phyloP scores from a whole-genome alignment of 495 filamentous ascomycete genomes.

The Podospora sp. region DNA sequence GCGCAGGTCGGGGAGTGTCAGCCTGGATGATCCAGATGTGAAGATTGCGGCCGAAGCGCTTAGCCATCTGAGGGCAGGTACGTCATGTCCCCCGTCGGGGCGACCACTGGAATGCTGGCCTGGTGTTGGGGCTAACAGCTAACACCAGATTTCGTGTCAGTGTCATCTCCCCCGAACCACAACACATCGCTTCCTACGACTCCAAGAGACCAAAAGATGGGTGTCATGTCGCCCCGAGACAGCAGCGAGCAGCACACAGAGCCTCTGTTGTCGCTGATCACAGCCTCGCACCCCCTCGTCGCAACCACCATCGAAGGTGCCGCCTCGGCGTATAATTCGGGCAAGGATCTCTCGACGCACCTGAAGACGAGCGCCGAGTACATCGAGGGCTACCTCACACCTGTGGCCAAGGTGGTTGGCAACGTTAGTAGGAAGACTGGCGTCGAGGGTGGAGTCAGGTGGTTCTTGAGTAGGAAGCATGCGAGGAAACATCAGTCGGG shows the following conservation, averaged over 20 bases:
- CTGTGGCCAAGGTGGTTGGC: conserved; percentile 80
- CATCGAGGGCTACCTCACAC: conserved; percentile 80
- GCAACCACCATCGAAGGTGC: conserved; percentile 80
- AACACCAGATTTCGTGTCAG: conserved; percentile 54
- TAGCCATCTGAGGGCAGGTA: conserved; percentile 80
- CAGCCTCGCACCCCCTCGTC: conserved; percentile 75
- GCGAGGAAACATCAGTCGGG: conserved; percentile 44
- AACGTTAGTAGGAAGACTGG: conserved; percentile 79
- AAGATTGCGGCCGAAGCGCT: conserved; percentile 83
- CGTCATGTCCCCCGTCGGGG: conserved; percentile 26
- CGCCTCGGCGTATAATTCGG: conserved; percentile 74
- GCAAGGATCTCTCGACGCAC: conserved; percentile 84
- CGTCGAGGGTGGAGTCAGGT: conserved; percentile 77
- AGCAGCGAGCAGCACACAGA: conserved; percentile 50
- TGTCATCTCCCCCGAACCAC: conserved; percentile 56
- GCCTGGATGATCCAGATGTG: conserved; percentile 82
- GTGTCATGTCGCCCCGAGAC: conserved; percentile 31
- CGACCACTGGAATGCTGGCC: conserved; percentile 10
- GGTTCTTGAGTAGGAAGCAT: conserved; percentile 60
- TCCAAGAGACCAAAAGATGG: conserved; percentile 17
- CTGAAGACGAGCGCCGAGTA: conserved; percentile 83
- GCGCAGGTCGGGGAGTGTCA: conserved; percentile 56
- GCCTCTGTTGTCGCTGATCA: conserved; percentile 78
- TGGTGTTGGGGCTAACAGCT: conserved; percentile 25
- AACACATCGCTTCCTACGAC: conserved; percentile 37